Evolutionary conservation across 202 grass and related monocot genomes (phyloP).

Genomic region (Brachypodium distachyon): DNA sequence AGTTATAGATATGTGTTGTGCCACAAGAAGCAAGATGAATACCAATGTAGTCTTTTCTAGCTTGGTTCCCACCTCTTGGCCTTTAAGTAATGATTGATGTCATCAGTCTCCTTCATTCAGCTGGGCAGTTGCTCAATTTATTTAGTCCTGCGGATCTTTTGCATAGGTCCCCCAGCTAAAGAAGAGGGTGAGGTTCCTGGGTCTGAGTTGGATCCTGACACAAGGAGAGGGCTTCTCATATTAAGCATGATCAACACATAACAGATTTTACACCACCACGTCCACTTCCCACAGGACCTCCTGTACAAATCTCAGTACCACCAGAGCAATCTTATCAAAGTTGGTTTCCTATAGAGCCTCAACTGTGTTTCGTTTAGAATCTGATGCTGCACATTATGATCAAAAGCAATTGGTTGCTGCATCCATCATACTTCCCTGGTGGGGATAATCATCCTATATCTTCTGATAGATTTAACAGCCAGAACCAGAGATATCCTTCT

Average conservation of each 20-base stretch:
- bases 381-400: constrained; percentile 19
- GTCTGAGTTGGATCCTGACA: constrained; percentile 86
- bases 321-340: constrained; percentile 40
- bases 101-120: no score
- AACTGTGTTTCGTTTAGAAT: constrained; percentile 33
- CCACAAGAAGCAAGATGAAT: no score
- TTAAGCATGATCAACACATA: constrained; percentile 80
- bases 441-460: constrained; percentile 32
- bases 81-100: no score
- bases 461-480: constrained; percentile 39
- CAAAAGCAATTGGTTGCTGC: constrained; percentile 27
- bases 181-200: constrained; percentile 89
- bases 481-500: constrained; percentile 45
- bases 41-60: no score
- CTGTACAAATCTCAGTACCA: constrained; percentile 33
- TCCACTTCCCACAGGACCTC: constrained; percentile 22
- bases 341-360: constrained; percentile 33
- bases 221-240: constrained; percentile 77
- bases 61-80: no score
- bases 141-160: constrained; percentile 28
- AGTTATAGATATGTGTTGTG: no score
- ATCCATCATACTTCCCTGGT: constrained; percentile 26
- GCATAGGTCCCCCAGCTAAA: constrained; percentile 59
- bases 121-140: no score
- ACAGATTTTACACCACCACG: constrained; percentile 49